Conservation (phyloP, 192 early-diverging fungal species). For the Backusella morwellensis region DNA sequence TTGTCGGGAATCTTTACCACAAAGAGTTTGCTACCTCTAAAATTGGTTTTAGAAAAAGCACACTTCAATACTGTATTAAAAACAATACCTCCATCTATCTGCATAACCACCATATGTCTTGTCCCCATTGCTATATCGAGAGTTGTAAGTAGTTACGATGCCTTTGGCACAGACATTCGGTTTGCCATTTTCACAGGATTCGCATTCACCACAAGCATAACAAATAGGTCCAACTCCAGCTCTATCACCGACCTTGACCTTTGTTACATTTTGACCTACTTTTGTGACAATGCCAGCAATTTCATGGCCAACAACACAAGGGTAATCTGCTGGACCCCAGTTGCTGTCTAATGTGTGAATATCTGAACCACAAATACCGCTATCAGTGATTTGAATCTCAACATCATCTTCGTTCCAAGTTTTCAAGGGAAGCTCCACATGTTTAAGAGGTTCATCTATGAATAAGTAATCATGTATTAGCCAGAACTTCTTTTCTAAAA, state of each 20-base stretch:
- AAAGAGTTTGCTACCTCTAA: constrained; percentile 45
- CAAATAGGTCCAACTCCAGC: constrained; percentile 64
- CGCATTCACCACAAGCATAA: constrained; percentile 52
- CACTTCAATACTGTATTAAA: too few species aligned
- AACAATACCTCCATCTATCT: constrained; percentile 28
- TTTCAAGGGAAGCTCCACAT: neutral
- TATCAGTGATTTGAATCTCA: constrained; percentile 53
- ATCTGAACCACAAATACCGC: constrained; percentile 80
- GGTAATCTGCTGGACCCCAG: constrained; percentile 28
- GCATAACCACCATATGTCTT: constrained; percentile 49
- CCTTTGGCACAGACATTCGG: constrained; percentile 43
- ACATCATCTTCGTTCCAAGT: constrained; percentile 35
- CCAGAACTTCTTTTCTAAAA: too few species aligned
- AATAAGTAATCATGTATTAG: too few species aligned
- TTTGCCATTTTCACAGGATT: constrained; percentile 35
- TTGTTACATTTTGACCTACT: constrained; percentile 38
- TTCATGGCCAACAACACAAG: constrained; percentile 54
- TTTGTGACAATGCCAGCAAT: constrained; percentile 45
- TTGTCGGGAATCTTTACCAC: constrained; percentile 55
- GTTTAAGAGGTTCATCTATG: neutral
- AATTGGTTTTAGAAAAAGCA: too few species aligned
- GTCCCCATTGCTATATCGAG: constrained; percentile 38
- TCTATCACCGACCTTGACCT: constrained; percentile 47
- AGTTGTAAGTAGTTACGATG: constrained; percentile 50
- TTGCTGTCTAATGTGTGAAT: constrained; percentile 53